These are phyloP conservation scores for Saccharomycopsis hybrid DNA, from an alignment of 1,139 yeast genomes.

Conservation along the genomic window DNA sequence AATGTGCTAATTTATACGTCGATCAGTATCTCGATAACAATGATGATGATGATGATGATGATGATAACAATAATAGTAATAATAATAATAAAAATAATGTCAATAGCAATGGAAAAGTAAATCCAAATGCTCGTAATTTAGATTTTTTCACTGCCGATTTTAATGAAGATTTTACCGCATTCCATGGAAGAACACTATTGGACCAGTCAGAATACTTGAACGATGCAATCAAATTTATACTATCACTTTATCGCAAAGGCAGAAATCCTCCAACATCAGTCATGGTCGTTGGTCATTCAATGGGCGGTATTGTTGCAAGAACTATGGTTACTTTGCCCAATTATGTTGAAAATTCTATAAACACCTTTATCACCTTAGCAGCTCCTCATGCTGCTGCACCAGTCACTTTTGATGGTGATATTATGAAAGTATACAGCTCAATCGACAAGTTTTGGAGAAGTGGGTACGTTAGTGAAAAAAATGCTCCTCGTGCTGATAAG, in stretches of 20 bases:
- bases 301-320: conserved; percentile 94
- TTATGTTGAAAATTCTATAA: conserved; percentile 63
- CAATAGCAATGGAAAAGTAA: conserved; percentile 22
- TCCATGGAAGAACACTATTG: conserved; percentile 86
- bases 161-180: conserved; percentile 93
- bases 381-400: conserved; percentile 95
- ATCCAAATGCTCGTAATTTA: conserved; percentile 37
- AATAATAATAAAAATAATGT: no score
- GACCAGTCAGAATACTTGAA: conserved; percentile 94
- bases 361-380: conserved; percentile 80
- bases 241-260: conserved; percentile 46
- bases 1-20: conserved; percentile 47
- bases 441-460: conserved; percentile 78
- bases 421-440: conserved; percentile 64
- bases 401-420: conserved; percentile 89
- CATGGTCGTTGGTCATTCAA: conserved; percentile 82
- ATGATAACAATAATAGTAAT: no score
- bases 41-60: no score
- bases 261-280: conserved; percentile 56
- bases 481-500: conserved; percentile 20
- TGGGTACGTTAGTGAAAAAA: conserved; percentile 34
- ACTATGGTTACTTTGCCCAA: conserved; percentile 75
- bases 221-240: conserved; percentile 74
- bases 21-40: conserved; percentile 28
- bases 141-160: conserved; percentile 91